Percentiles rank a stretch among this genome's conserved stretches.
phyloP scores from a whole-genome alignment of 352 stramenopile genomes.

The Phytopythium vexans region DNA sequence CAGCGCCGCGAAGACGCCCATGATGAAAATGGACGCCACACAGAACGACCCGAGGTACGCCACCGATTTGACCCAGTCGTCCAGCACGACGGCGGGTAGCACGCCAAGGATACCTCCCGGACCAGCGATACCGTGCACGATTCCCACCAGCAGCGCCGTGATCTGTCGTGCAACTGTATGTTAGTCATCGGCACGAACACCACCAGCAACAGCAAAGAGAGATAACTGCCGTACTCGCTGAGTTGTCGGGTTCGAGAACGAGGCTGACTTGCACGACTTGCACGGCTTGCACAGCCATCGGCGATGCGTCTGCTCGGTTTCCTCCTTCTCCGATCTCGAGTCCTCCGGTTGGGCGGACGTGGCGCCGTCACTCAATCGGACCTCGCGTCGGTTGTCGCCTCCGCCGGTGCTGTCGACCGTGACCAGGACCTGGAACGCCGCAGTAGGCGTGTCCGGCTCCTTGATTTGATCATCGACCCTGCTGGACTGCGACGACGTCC shows the following conservation, averaged over 20 bases:
- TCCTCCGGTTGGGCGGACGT: too few species aligned
- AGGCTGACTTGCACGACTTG: constrained; percentile 28
- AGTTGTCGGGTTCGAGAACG: constrained; percentile 48
- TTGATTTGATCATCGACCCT: neutral
- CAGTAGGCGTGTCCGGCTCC: neutral
- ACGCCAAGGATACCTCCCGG: constrained; percentile 69
- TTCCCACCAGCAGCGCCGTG: constrained; percentile 77
- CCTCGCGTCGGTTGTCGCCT: too few species aligned
- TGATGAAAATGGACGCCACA: constrained; percentile 85
- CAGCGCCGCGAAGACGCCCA: constrained; percentile 86
- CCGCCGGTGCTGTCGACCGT: too few species aligned
- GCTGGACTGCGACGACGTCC: neutral
- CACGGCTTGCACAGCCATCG: constrained; percentile 16
- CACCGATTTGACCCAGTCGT: constrained; percentile 61
- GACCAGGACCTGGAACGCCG: too few species aligned
- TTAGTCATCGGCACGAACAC: neutral
- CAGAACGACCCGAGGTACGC: constrained; percentile 89
- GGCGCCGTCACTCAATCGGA: too few species aligned
- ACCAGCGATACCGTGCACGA: constrained; percentile 80
- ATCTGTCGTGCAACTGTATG: constrained; percentile 19
- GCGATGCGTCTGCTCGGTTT: neutral
- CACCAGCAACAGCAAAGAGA: constrained; percentile 3
- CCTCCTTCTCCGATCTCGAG: neutral
- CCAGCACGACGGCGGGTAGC: constrained; percentile 78
- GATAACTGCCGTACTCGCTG: constrained; percentile 28